Base-by-base conservation (phyloP, 2,329 filamentous ascomycete species). In the Pezicula carpinea region DNA sequence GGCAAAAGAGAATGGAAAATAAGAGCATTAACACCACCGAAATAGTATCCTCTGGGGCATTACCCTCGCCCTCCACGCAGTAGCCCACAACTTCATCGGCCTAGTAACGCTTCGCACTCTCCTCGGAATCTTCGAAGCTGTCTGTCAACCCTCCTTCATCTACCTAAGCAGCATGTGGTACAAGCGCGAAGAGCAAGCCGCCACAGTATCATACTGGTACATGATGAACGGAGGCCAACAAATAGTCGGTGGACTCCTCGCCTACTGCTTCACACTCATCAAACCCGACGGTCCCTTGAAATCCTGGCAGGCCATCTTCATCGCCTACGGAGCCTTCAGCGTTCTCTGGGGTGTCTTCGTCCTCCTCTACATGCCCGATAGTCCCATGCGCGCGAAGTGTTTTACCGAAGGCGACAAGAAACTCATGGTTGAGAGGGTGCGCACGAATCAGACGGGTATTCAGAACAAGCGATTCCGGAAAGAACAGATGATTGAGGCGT, bases 141-240 rank as follows among this genome's bases (percentile, higher is more conserved):
- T 81, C 0, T 82, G 86, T 4, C 85, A 82, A 1, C 84, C 84
- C 0, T 78, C 81, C 0, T 87, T 87, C 55, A 77, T 82, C 0
- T 69, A 86, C 2, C 71, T 88, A 53, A 85, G 81, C 3, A 77
- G 72, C 4, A 81, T 86, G 67, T 88, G 84, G 83, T 88, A 87
- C 57, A 87, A 85, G 2, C 83, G 83, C 60, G 73, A 74, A 45
- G 83, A 88, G 61, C 83, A 87, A 66, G 80, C 80, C 2, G 69
- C 71, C 1, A 78, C 77, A 1, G 77, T 76, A 2, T 75, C 85
- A 44, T 87, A 58, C 47, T 63, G 59, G 60, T 86, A 85, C 63
- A 86, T 86, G 79, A 88, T 87, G 82, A 89, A 88, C 60, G 84
- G 85, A 2, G 75, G 73, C 1, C 79, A 75, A 1, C 79, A 82